Evolutionary conservation across 1,284 basidiomycete species (phyloP).

Genomic region (Athelia sp.): DNA sequence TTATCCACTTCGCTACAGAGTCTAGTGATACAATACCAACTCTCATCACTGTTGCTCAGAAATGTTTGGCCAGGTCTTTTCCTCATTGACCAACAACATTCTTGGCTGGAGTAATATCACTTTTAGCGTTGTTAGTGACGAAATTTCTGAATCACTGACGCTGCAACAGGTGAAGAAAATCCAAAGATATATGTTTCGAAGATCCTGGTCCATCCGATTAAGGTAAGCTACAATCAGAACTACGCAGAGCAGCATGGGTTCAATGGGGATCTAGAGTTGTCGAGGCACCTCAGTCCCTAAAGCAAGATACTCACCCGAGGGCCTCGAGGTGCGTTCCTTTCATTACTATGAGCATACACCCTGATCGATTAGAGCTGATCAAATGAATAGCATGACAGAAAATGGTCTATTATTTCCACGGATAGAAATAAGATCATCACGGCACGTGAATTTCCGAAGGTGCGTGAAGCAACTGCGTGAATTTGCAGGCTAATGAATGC

Average conservation of each 20-base stretch:
- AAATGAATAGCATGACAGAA: conserved; percentile 54
- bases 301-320: conserved; percentile 50
- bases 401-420: conserved; percentile 63
- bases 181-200: conserved; percentile 45
- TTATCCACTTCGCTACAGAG: too few species aligned
- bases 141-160: too few species aligned
- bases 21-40: too few species aligned
- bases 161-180: too few species aligned
- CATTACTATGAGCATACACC: neutral
- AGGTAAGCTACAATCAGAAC: conserved; percentile 37
- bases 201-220: conserved; percentile 66
- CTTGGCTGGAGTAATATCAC: too few species aligned
- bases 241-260: too few species aligned
- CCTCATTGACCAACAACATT: too few species aligned
- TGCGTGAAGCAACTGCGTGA: conserved; percentile 19
- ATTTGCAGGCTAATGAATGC: conserved; percentile 3
- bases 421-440: conserved; percentile 51
- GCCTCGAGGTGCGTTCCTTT: conserved; percentile 49
- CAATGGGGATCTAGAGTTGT: conserved; percentile 42
- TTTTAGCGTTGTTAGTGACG: too few species aligned
- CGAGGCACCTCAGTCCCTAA: conserved; percentile 55
- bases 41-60: too few species aligned
- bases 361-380: conserved; percentile 1
- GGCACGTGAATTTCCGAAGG: conserved; percentile 59
- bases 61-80: too few species aligned